Evolutionary conservation across 1,139 yeast species (phyloP).

Genomic region (Magnusiomyces clavatus): DNA sequence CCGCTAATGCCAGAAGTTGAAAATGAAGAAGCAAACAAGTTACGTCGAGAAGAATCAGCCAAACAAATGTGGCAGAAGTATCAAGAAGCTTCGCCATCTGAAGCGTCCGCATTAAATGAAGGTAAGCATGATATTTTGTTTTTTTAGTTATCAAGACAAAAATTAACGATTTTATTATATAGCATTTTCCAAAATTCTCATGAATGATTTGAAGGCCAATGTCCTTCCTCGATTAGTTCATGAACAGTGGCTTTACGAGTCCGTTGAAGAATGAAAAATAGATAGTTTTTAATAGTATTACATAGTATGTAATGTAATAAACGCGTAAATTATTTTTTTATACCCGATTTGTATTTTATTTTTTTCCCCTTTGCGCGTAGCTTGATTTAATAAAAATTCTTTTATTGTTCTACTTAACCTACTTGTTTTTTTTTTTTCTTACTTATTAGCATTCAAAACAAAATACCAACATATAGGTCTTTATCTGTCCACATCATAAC

Average conservation of each 20-base stretch:
- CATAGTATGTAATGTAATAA: not conserved
- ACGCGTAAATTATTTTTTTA: not conserved
- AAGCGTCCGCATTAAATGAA: not conserved
- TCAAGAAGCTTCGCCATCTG: not conserved
- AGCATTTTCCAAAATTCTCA: constrained; percentile 1
- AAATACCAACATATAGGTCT: no score
- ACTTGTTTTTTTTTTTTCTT: no score
- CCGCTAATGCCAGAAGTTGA: not conserved
- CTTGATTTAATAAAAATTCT: not conserved
- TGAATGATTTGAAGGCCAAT: constrained; percentile 1
- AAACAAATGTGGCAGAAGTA: constrained; percentile 1
- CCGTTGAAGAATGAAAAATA: not conserved
- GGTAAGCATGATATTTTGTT: not conserved
- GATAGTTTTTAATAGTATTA: no score
- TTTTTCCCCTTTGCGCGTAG: not conserved
- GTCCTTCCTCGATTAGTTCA: constrained; percentile 1
- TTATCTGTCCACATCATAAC: not conserved
- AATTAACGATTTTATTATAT: not conserved
- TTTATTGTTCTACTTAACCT: no score
- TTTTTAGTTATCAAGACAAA: not conserved
- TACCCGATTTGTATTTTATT: not conserved
- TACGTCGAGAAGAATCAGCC: not conserved
- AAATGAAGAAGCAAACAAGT: not conserved
- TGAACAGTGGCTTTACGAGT: constrained; percentile 3
- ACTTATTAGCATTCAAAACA: no score